Evolutionary conservation across 768 basidiomycete genomes (phyloP).

Genomic region (Phylloporus arenicola): DNA sequence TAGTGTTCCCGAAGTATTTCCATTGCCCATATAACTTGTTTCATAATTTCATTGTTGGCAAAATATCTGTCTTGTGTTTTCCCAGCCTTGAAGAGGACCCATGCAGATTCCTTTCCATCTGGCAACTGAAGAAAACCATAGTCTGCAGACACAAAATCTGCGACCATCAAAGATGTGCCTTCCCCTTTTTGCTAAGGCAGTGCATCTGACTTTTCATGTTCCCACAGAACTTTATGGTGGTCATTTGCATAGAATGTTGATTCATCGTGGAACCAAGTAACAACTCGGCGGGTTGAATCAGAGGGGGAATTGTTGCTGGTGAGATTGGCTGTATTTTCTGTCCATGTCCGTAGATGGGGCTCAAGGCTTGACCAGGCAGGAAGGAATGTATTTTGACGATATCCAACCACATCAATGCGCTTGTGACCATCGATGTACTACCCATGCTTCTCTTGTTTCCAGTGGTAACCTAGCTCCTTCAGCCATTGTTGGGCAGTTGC

Average conservation of each 20-base stretch:
- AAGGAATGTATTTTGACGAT: not conserved
- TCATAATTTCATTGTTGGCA: not conserved
- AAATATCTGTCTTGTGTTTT: conserved; percentile 1
- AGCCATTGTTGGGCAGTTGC: not conserved
- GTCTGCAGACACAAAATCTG: too few relatives aligned
- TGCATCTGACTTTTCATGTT: too few relatives aligned
- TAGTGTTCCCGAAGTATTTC: conserved; percentile 14
- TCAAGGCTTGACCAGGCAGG: not conserved
- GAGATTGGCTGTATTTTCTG: not conserved
- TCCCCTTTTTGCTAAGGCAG: too few relatives aligned
- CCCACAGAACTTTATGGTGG: too few relatives aligned
- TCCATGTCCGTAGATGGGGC: not conserved
- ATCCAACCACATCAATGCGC: not conserved
- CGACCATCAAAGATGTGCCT: too few relatives aligned
- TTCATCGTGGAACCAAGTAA: not conserved
- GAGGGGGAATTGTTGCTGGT: too few relatives aligned
- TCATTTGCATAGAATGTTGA: too few relatives aligned
- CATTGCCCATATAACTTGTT: conserved; percentile 24
- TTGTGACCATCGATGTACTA: not conserved
- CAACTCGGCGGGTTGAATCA: not conserved
- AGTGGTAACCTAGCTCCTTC: too few relatives aligned
- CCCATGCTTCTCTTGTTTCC: too few relatives aligned
- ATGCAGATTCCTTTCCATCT: too few relatives aligned
- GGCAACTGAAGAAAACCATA: too few relatives aligned
- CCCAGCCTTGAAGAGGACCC: not conserved